These are phyloP conservation scores for Mycena olivaceomarginata DNA, from an alignment of 768 basidiomycete species.

Conservation along the genomic window DNA sequence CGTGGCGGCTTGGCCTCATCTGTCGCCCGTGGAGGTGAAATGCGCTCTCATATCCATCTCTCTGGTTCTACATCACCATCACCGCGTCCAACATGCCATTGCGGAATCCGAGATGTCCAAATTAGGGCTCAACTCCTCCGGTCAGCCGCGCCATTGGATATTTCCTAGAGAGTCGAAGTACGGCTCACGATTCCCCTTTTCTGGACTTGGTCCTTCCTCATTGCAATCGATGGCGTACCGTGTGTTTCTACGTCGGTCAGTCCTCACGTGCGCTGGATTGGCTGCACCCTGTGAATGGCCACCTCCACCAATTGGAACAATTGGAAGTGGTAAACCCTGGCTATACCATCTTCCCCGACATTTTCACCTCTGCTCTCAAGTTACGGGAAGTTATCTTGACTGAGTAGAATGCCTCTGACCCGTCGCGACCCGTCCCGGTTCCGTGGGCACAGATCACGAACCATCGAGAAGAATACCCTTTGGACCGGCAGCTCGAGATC, in stretches of 20 bases:
- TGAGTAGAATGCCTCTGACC: neutral
- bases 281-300: neutral
- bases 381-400: neutral
- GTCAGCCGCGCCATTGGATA: neutral
- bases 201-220: neutral
- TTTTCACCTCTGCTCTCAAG: neutral
- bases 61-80: neutral
- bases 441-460: constrained; percentile 14
- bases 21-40: neutral
- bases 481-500: neutral
- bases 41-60: neutral
- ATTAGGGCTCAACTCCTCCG: neutral
- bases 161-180: neutral
- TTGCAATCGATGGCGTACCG: neutral
- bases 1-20: neutral
- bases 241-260: neutral
- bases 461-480: neutral
- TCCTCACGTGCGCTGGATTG: neutral
- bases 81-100: neutral
- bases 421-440: neutral
- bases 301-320: neutral
- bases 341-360: neutral
- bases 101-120: neutral
- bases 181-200: neutral
- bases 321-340: neutral